Conservation (phyloP, 2,329 filamentous ascomycete species). For the Arthroderma uncinatum region DNA sequence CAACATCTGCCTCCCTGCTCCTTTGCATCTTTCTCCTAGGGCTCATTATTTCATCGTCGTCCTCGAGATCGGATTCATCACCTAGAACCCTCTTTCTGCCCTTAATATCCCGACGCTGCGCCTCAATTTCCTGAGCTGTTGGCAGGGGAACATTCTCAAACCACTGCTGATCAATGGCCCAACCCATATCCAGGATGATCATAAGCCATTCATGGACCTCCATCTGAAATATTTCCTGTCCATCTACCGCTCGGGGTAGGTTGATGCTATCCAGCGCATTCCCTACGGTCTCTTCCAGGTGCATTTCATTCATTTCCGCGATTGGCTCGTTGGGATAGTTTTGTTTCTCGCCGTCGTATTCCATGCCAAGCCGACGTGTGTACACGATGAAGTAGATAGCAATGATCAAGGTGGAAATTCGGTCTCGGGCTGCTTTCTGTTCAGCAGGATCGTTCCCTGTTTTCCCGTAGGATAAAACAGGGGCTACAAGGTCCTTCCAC, state of each 20-base stretch:
- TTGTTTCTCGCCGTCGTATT: not conserved
- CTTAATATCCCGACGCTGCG: conserved; percentile 5
- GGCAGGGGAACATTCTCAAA: conserved; percentile 45
- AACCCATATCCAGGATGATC: conserved; percentile 40
- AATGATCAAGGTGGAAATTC: conserved; percentile 30
- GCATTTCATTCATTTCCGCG: not conserved
- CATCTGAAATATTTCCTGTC: not conserved
- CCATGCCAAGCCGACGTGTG: conserved; percentile 24
- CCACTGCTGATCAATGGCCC: conserved; percentile 54
- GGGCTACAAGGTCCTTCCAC: conserved; percentile 28
- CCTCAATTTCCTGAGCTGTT: conserved; percentile 8
- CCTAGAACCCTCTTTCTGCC: conserved; percentile 6
- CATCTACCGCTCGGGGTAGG: not conserved
- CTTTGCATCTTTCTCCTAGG: conserved; percentile 21
- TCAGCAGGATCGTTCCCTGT: conserved; percentile 20
- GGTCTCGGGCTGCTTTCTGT: conserved; percentile 15
- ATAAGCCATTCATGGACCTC: conserved; percentile 54
- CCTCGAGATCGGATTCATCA: conserved; percentile 15
- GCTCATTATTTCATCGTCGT: conserved; percentile 22
- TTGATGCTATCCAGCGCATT: not conserved
- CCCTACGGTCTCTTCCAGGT: not conserved
- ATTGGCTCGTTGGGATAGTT: not conserved
- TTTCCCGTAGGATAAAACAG: conserved; percentile 32
- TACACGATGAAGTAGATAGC: conserved; percentile 37
- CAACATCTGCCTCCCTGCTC: conserved; percentile 11